phyloP scores from a whole-genome alignment of 805 yeast genomes.

The Metschnikowia koreensis region DNA sequence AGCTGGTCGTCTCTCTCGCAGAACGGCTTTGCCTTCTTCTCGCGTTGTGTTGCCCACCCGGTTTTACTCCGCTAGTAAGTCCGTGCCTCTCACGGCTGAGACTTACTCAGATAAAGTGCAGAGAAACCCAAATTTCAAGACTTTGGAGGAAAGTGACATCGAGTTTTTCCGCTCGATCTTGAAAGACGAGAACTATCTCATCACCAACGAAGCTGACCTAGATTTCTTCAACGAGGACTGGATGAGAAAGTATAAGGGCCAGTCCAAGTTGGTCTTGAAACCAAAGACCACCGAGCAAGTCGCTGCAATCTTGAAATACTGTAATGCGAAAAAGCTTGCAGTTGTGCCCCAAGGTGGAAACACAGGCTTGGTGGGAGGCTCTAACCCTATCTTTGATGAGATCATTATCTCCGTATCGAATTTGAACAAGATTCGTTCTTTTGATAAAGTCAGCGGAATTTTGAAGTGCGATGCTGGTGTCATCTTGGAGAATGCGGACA shows the following conservation, averaged over 20 bases:
- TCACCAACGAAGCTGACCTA: conserved; percentile 63
- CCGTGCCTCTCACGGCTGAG: conserved; percentile 63
- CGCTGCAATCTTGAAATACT: conserved; percentile 70
- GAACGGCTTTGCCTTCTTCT: neutral
- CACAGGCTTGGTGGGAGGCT: conserved; percentile 94
- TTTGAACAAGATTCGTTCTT: conserved; percentile 76
- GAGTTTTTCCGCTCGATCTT: conserved; percentile 59
- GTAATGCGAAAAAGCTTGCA: conserved; percentile 74
- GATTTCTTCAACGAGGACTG: conserved; percentile 81
- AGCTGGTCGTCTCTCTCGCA: conserved; percentile 1
- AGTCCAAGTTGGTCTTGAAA: conserved; percentile 72
- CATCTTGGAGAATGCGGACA: conserved; percentile 82
- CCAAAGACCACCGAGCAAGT: conserved; percentile 82
- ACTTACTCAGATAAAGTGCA: conserved; percentile 58
- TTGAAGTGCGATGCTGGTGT: conserved; percentile 89
- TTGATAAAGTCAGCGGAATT: conserved; percentile 80
- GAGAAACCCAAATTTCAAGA: conserved; percentile 51
- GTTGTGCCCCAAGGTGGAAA: conserved; percentile 97
- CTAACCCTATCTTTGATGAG: conserved; percentile 90
- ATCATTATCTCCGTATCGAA: conserved; percentile 67
- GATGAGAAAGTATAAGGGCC: conserved; percentile 94
- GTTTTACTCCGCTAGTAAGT: conserved; percentile 25
- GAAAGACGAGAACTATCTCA: conserved; percentile 44
- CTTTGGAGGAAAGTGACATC: conserved; percentile 56
- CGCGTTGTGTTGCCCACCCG: conserved; percentile 5